A percentile compares a stretch with the other conserved stretches of the same genome.
These are phyloP conservation scores for Sporothrix brunneoviolacea DNA, from an alignment of 2,329 filamentous ascomycete genomes.

Conservation along the genomic window DNA sequence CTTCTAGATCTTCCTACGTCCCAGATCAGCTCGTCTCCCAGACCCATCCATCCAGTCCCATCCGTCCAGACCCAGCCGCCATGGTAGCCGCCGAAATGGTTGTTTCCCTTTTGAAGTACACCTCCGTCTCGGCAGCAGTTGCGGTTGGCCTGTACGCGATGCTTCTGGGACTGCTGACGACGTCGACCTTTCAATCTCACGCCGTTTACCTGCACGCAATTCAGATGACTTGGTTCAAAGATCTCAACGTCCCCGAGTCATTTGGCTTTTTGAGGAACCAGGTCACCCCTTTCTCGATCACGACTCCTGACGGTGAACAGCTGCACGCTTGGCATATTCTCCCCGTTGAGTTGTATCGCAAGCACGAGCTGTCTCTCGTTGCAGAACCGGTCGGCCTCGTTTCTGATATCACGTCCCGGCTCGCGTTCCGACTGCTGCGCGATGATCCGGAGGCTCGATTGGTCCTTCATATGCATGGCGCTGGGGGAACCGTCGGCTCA, in stretches of 20 bases:
- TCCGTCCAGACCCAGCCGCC: no score
- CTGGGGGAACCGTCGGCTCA: slow-evolving; percentile 49
- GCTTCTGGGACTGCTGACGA: slow-evolving; percentile 5
- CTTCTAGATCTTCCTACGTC: no score
- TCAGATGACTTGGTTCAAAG: slow-evolving; percentile 50
- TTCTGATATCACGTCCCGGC: slow-evolving; percentile 28
- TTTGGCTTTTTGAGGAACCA: slow-evolving; percentile 68
- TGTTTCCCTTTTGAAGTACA: not conserved
- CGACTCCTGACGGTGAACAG: slow-evolving; percentile 57
- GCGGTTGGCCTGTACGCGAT: slow-evolving; percentile 3
- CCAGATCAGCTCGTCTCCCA: no score
- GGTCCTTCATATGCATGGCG: slow-evolving; percentile 48
- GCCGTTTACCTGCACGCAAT: slow-evolving; percentile 50
- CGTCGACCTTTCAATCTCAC: slow-evolving; percentile 26
- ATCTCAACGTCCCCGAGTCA: slow-evolving; percentile 58
- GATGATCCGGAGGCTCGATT: slow-evolving; percentile 38
- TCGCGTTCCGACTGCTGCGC: slow-evolving; percentile 37
- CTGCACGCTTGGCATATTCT: slow-evolving; percentile 72
- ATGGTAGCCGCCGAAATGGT: slow-evolving; percentile 4
- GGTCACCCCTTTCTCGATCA: slow-evolving; percentile 62
- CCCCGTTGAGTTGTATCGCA: slow-evolving; percentile 58
- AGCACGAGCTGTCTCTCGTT: slow-evolving; percentile 45
- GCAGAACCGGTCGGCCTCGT: slow-evolving; percentile 32
- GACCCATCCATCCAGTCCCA: no score
- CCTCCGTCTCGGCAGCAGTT: not conserved